phyloP scores from a whole-genome alignment of 2,329 filamentous ascomycete species.

The Colletotrichum echinochloae region DNA sequence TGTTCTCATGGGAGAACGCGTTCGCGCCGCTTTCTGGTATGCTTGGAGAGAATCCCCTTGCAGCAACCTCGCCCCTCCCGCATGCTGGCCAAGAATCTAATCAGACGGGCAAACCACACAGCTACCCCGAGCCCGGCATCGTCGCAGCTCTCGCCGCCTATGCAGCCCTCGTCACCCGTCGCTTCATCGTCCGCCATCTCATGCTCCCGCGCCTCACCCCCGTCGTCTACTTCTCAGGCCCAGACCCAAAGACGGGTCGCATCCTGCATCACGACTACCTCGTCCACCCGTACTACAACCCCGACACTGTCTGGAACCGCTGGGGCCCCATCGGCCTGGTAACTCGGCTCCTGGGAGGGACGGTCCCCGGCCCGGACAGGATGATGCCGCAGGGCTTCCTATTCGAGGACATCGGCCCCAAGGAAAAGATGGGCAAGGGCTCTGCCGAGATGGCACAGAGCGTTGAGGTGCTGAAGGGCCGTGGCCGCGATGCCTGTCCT shows the following conservation, averaged over 20 bases:
- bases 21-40: conserved; percentile 75
- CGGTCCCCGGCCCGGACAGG: conserved; percentile 57
- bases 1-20: conserved; percentile 72
- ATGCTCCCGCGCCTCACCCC: conserved; percentile 66
- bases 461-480: conserved; percentile 31
- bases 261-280: conserved; percentile 65
- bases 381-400: conserved; percentile 64
- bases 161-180: conserved; percentile 62
- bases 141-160: conserved; percentile 51
- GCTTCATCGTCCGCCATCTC: conserved; percentile 68
- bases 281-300: conserved; percentile 74
- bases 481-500: conserved; percentile 29
- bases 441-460: conserved; percentile 57
- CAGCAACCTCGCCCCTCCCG: too few species aligned
- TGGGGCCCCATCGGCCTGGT: conserved; percentile 70
- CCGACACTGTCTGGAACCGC: conserved; percentile 69
- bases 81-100: background rate
- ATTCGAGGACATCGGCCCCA: conserved; percentile 73
- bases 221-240: conserved; percentile 56
- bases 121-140: conserved; percentile 58
- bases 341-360: conserved; percentile 56
- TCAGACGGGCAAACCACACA: conserved; percentile 44
- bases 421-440: conserved; percentile 64
- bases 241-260: conserved; percentile 65
- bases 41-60: conserved; percentile 42